Percentiles rank a stretch among this genome's conserved stretches.
Evolutionary conservation across 2,329 filamentous ascomycete species (phyloP).

Genomic region (Calycina marina): DNA sequence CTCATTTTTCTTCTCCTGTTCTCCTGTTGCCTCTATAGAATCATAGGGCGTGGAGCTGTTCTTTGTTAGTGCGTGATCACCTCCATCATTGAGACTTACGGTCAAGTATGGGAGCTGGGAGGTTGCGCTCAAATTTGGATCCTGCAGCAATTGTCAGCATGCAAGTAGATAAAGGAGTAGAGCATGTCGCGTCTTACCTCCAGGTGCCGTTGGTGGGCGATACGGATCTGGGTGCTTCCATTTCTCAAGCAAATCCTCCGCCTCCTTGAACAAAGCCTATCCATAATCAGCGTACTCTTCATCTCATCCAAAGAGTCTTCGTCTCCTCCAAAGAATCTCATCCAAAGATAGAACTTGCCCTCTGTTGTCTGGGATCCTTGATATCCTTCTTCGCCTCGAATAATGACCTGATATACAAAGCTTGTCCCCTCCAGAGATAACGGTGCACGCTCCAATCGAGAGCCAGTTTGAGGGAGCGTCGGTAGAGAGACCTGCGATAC

Average conservation of each 20-base stretch:
- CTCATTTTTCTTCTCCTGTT: background rate
- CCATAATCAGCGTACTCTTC: slow-evolving; percentile 6
- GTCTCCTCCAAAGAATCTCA: too few species aligned
- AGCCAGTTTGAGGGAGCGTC: slow-evolving; percentile 80
- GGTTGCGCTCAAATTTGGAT: slow-evolving; percentile 91
- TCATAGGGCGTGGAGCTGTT: slow-evolving; percentile 19
- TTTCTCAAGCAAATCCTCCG: slow-evolving; percentile 72
- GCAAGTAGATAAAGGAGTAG: too few species aligned
- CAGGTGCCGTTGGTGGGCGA: slow-evolving; percentile 74
- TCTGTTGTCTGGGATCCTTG: slow-evolving; percentile 70
- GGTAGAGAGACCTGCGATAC: slow-evolving; percentile 56
- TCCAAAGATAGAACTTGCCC: slow-evolving; percentile 28
- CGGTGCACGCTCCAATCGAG: slow-evolving; percentile 93
- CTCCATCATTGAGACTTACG: slow-evolving; percentile 59
- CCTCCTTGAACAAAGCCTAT: slow-evolving; percentile 73
- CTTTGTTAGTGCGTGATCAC: too few species aligned
- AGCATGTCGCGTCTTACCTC: slow-evolving; percentile 60
- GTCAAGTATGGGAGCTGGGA: slow-evolving; percentile 64
- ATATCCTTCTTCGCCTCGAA: slow-evolving; percentile 89
- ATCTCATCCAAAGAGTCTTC: too few species aligned
- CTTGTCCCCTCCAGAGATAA: slow-evolving; percentile 88
- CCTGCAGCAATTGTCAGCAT: slow-evolving; percentile 33
- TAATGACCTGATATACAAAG: slow-evolving; percentile 83
- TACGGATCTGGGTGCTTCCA: slow-evolving; percentile 99
- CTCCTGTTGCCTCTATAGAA: slow-evolving; percentile 6